These are phyloP conservation scores for Globisporangium megalacanthum DNA, from an alignment of 352 stramenopile species.

Conservation along the genomic window DNA sequence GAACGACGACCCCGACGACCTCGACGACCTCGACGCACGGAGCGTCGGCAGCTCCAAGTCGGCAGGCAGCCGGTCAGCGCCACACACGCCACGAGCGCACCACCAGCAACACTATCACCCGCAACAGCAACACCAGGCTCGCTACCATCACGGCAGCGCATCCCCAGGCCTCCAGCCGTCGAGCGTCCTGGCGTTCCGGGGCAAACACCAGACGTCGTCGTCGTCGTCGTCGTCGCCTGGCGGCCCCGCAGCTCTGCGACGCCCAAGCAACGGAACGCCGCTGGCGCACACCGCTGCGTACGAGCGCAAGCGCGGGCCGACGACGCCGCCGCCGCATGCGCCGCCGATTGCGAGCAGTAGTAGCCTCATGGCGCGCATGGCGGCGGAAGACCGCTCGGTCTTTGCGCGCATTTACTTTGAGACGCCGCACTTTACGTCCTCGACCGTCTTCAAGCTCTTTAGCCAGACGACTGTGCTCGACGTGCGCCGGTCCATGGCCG, in stretches of 20 bases:
- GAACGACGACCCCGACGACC: background rate
- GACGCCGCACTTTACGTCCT: constrained; percentile 77
- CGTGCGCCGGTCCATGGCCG: constrained; percentile 73
- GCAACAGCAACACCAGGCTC: constrained; percentile 3
- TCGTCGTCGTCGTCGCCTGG: constrained; percentile 3
- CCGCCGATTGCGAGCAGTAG: background rate
- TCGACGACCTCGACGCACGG: constrained; percentile 2
- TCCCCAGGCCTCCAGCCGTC: constrained; percentile 16
- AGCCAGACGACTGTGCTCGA: constrained; percentile 65
- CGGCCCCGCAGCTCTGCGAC: background rate
- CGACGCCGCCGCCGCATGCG: background rate
- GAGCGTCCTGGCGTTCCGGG: constrained; percentile 11
- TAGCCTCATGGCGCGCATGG: constrained; percentile 5
- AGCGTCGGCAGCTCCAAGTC: constrained; percentile 1
- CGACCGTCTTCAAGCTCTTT: constrained; percentile 73
- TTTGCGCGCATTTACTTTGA: constrained; percentile 86
- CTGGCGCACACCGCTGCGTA: constrained; percentile 6
- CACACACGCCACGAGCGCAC: background rate
- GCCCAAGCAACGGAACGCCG: constrained; percentile 2
- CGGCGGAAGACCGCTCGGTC: constrained; percentile 46
- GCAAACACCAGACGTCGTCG: too few relatives aligned
- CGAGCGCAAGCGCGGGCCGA: constrained; percentile 11
- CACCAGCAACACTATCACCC: constrained; percentile 5
- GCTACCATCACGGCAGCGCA: background rate
- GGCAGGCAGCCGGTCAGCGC: background rate